Conservation (phyloP, 805 yeast species). For the Yarrowia porcina region DNA sequence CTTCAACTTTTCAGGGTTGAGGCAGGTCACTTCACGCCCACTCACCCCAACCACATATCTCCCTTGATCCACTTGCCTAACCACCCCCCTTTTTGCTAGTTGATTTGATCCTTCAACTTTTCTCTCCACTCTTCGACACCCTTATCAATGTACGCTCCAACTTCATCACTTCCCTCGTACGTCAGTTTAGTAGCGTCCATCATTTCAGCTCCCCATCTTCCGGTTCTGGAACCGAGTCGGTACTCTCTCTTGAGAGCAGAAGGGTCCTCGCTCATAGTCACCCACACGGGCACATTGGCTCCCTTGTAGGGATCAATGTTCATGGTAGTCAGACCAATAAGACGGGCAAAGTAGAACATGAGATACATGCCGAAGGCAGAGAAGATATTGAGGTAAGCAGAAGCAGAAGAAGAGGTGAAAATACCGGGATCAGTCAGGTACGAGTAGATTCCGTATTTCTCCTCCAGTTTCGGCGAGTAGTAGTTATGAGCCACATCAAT, state of each 20-base stretch:
- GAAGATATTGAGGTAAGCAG: constrained; percentile 62
- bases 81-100: too few species aligned
- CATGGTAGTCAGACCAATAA: constrained; percentile 83
- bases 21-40: too few species aligned
- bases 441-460: constrained; percentile 56
- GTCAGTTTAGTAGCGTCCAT: constrained; percentile 44
- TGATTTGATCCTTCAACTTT: constrained; percentile 68
- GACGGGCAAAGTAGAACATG: constrained; percentile 78
- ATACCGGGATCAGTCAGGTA: constrained; percentile 93
- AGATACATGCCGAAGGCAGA: constrained; percentile 83
- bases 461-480: constrained; percentile 51
- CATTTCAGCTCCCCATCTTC: constrained; percentile 61
- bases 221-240: constrained; percentile 72
- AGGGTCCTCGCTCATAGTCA: constrained; percentile 54
- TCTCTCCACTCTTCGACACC: constrained; percentile 69
- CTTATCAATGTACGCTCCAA: constrained; percentile 58
- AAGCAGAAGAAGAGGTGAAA: constrained; percentile 77
- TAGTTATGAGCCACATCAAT: constrained; percentile 81
- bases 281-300: constrained; percentile 80
- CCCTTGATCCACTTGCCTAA: too few species aligned
- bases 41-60: too few species aligned
- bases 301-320: constrained; percentile 85
- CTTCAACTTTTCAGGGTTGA: too few species aligned
- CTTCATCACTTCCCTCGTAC: constrained; percentile 56
- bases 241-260: constrained; percentile 47